Base-by-base conservation (phyloP, 441 rosid genomes). In the Adansonia madagascariensis region DNA sequence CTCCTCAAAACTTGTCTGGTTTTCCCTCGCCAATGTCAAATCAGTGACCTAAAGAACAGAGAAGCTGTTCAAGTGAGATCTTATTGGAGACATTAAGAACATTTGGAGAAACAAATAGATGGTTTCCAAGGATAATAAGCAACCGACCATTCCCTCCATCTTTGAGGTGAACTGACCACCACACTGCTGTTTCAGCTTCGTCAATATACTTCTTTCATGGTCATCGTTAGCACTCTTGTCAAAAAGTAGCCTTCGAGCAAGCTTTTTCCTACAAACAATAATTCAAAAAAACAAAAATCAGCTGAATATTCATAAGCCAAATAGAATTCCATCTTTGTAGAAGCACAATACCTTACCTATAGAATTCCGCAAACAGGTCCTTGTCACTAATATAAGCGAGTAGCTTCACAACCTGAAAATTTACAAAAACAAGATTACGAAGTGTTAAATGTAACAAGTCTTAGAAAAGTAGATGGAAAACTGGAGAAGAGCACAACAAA, bases 91-190 rank as follows among this genome's bases (percentile, higher is more conserved):
- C 9, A 55, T 55, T 56, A 24, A 11, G 7, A 60, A 11, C 18
- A 43, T 44, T 0, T 18, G 50, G 20, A 59, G 35, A 73, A 0
- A 66, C 17, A 6, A 62, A 47, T 4, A 15, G 41, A 27, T 15
- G 14, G 4, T 8, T 24, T 15, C 27, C 49, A 74, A 73, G 15
- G 66, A 59, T 31, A 20, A 22, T 9, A 46, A 14, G 64, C 67
- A 75, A 75, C 90, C 74, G 4, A 87, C 90, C 90, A 87, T 87
- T 50, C 90, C 88, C 79, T 87, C 90, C 88, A 87, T 87, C 85
- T 85, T 87, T 76, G 90, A 87, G 62, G 90, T 87, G 80, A 84
- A 87, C 79, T 87, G 88, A 53, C 86, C 86, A 18, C 90, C 90
- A 22, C 87, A 87, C 63, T 87, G 90, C 77, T 85, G 87, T 82